Evolutionary conservation across 2,329 filamentous ascomycete species (phyloP).

Genomic region (Aureobasidium sp.): DNA sequence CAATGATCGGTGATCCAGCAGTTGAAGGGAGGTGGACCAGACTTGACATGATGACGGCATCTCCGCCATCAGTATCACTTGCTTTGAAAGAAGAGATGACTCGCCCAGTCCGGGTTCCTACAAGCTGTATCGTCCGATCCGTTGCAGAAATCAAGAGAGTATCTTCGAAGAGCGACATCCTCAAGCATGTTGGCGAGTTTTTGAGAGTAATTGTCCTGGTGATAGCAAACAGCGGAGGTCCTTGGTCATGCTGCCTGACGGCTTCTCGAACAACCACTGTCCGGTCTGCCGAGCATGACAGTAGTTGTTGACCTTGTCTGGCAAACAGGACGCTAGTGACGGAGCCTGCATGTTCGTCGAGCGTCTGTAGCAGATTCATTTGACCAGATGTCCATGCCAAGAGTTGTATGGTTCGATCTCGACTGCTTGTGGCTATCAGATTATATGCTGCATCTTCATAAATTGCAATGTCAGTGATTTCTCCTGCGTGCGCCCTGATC

Average conservation of each 20-base stretch:
- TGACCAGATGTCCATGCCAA: slow-evolving; percentile 52
- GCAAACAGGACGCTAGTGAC: slow-evolving; percentile 73
- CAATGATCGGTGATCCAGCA: slow-evolving; percentile 59
- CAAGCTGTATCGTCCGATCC: slow-evolving; percentile 55
- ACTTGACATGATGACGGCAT: slow-evolving; percentile 77
- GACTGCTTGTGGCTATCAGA: slow-evolving; percentile 73
- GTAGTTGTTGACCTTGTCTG: slow-evolving; percentile 56
- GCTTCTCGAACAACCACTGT: slow-evolving; percentile 78
- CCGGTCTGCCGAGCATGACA: slow-evolving; percentile 84
- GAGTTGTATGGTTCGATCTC: slow-evolving; percentile 90
- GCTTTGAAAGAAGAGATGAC: slow-evolving; percentile 71
- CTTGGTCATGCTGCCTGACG: slow-evolving; percentile 58
- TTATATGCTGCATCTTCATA: slow-evolving; percentile 55
- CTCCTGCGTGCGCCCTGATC: slow-evolving; percentile 77
- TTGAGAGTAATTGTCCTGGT: slow-evolving; percentile 74
- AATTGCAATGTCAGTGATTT: slow-evolving; percentile 75
- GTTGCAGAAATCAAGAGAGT: slow-evolving; percentile 54
- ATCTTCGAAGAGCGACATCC: slow-evolving; percentile 56
- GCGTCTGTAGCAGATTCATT: slow-evolving; percentile 74
- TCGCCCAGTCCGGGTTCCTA: slow-evolving; percentile 52
- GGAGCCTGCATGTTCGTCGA: slow-evolving; percentile 83
- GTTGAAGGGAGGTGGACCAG: slow-evolving; percentile 56
- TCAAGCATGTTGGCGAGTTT: slow-evolving; percentile 79
- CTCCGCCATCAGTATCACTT: slow-evolving; percentile 68
- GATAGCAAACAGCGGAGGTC: slow-evolving; percentile 62